Percentiles rank a stretch among this genome's conserved stretches.
These are phyloP conservation scores for Mycena epipterygia DNA, from an alignment of 768 basidiomycete genomes.

Conservation along the genomic window DNA sequence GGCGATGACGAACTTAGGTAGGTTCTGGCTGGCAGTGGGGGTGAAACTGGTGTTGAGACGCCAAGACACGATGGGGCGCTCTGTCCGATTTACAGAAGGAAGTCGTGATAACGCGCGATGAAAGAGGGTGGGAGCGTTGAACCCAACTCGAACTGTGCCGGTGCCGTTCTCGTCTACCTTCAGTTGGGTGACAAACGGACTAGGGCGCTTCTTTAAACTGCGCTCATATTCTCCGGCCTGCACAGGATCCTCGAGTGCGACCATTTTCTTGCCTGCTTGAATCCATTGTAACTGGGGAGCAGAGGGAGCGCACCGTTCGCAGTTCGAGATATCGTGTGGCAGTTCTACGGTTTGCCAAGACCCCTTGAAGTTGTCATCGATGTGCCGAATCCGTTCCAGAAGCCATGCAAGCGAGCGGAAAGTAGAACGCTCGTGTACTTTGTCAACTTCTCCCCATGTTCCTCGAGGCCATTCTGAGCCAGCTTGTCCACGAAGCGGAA, in stretches of 20 bases:
- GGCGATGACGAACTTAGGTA: slow-evolving; percentile 76
- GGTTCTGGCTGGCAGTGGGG: slow-evolving; percentile 68
- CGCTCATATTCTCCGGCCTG: slow-evolving; percentile 94
- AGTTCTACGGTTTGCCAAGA: slow-evolving; percentile 75
- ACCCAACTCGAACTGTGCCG: slow-evolving; percentile 85
- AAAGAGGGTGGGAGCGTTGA: slow-evolving; percentile 88
- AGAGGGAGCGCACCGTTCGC: slow-evolving; percentile 86
- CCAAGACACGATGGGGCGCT: slow-evolving; percentile 76
- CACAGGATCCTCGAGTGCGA: slow-evolving; percentile 85
- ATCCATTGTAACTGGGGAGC: slow-evolving; percentile 85
- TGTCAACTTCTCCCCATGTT: slow-evolving; percentile 86
- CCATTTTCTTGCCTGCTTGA: slow-evolving; percentile 68
- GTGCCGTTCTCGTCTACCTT: slow-evolving; percentile 70
- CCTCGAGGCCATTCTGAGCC: slow-evolving; percentile 85
- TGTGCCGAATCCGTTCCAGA: slow-evolving; percentile 83
- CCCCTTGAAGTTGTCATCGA: slow-evolving; percentile 69
- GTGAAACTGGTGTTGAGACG: slow-evolving; percentile 84
- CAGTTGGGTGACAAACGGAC: slow-evolving; percentile 89
- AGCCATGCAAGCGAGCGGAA: slow-evolving; percentile 91
- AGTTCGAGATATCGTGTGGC: slow-evolving; percentile 63
- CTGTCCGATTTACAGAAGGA: slow-evolving; percentile 67
- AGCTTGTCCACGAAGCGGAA: slow-evolving; percentile 78
- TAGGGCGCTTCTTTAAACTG: slow-evolving; percentile 87
- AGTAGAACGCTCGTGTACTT: slow-evolving; percentile 84
- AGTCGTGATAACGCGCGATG: slow-evolving; percentile 89